These are phyloP conservation scores for Hypericum androsaemum DNA, from an alignment of 345 rosid genomes.

Conservation along the genomic window DNA sequence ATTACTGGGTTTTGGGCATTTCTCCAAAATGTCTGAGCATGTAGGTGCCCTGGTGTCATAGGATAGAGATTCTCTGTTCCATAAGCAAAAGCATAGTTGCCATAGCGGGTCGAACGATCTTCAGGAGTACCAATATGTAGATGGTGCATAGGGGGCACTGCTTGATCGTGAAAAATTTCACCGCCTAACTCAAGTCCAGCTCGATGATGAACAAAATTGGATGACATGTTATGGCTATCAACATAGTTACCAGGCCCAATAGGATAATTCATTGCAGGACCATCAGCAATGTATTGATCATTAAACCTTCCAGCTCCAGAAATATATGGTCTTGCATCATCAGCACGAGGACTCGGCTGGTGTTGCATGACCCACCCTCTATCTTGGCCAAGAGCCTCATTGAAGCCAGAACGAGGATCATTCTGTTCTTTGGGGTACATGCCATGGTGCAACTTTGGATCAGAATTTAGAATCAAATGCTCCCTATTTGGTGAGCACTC, in stretches of 20 bases:
- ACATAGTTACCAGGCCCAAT: slow-evolving; percentile 40
- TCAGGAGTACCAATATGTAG: slow-evolving; percentile 37
- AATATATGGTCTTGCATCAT: slow-evolving; percentile 51
- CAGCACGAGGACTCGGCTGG: slow-evolving; percentile 47
- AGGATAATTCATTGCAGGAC: slow-evolving; percentile 50
- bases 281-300: slow-evolving; percentile 52
- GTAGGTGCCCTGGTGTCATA: slow-evolving; percentile 43
- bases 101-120: slow-evolving; percentile 42
- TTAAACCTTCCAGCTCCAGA: slow-evolving; percentile 58
- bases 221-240: slow-evolving; percentile 40
- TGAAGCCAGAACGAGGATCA: slow-evolving; percentile 34
- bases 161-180: slow-evolving; percentile 56
- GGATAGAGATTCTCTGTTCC: slow-evolving; percentile 49
- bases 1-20: slow-evolving; percentile 43
- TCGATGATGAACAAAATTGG: slow-evolving; percentile 38
- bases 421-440: slow-evolving; percentile 43
- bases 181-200: slow-evolving; percentile 49
- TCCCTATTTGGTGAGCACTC: slow-evolving; percentile 56
- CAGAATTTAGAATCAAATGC: slow-evolving; percentile 40
- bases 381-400: slow-evolving; percentile 51
- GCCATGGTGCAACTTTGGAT: slow-evolving; percentile 44
- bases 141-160: slow-evolving; percentile 31
- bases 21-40: slow-evolving; percentile 50
- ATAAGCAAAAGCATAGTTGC: slow-evolving; percentile 46
- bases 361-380: slow-evolving; percentile 70